Base-by-base conservation (phyloP, 257 asterid genomes). In the Fraxinus americana region DNA sequence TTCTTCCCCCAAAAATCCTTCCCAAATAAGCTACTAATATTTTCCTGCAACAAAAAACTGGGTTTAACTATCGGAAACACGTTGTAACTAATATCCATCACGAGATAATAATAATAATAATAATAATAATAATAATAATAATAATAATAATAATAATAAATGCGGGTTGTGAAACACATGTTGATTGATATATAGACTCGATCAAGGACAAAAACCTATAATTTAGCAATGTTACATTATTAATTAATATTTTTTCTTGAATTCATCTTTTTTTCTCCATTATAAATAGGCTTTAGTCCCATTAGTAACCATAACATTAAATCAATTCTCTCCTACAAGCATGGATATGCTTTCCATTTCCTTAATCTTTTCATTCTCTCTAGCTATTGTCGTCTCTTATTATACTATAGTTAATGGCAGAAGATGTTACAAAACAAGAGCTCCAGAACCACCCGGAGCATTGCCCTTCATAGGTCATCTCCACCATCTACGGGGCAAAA, bases 401-500 rank as follows among this genome's bases (percentile, higher is more conserved):
- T 9, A 10, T 69, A 74, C 71, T 14, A 41, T 8, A 30, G 1
- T 72, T 27, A 17, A 70, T n/a, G 21, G 11, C 25, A 11, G 77
- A 25, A 30, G 0, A 0, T n/a, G 1, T 41, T 12, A 25, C 35
- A 23, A 23, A 57, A 52, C 7, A 10, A 35, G 36, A 2, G 87
- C 87, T 8, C 89, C 94, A 14, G 80, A 85, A 74, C 82, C 84
- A 25, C 83, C 87, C 0, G 91, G 92, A 4, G 88, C 94, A 1
- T 84, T 82, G 91, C 97, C 94, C 14, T 21, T 90, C 30, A 84
- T 91, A 6, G 96, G 94, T 67, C 94, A 91, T 52, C 92, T 91
- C 71, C 94, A 80, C 77, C 88, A 82, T 19, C 85, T 91, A 7
- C 38, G 77, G 0, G 85, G 83, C n/a, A 61, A n/a, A 1, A 2